Conservation (phyloP, 2,329 filamentous ascomycete genomes). For the Trematosphaeria pertusa region DNA sequence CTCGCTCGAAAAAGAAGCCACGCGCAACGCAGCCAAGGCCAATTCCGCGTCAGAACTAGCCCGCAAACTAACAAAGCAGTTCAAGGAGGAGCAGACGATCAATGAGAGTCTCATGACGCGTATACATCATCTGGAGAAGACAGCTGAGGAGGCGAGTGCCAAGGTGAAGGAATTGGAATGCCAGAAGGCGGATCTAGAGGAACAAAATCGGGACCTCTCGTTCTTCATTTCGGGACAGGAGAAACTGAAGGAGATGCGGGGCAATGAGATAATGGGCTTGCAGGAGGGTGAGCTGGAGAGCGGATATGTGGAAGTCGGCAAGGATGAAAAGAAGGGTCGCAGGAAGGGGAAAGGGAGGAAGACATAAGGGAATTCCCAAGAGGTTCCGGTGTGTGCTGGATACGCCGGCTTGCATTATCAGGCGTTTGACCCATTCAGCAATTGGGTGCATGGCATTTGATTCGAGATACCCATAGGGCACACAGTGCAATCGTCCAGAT, state of each 20-base stretch:
- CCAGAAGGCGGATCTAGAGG: constrained; percentile 75
- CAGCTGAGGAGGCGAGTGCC: constrained; percentile 63
- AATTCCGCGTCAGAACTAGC: constrained; percentile 78
- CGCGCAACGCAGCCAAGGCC: constrained; percentile 62
- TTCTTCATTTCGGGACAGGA: constrained; percentile 88
- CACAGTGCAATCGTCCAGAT: no score
- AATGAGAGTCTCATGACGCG: constrained; percentile 80
- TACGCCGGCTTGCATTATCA: constrained; percentile 3
- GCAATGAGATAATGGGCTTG: constrained; percentile 72
- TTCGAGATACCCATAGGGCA: neutral
- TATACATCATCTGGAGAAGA: constrained; percentile 72
- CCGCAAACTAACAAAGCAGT: constrained; percentile 74
- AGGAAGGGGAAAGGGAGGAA: constrained; percentile 39
- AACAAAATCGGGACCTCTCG: constrained; percentile 84
- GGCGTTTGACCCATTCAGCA: constrained; percentile 10
- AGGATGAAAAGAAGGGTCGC: constrained; percentile 27
- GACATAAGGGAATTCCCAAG: constrained; percentile 16
- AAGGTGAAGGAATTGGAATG: constrained; percentile 49
- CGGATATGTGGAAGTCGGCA: constrained; percentile 39
- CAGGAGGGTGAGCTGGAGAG: constrained; percentile 68
- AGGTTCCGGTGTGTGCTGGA: no score
- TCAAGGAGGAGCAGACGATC: constrained; percentile 87
- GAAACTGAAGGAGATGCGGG: constrained; percentile 74
- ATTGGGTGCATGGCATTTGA: neutral
- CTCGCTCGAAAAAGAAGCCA: constrained; percentile 74